Base-by-base conservation (phyloP, 768 basidiomycete genomes). In the Pulveroboletus ravenelii region DNA sequence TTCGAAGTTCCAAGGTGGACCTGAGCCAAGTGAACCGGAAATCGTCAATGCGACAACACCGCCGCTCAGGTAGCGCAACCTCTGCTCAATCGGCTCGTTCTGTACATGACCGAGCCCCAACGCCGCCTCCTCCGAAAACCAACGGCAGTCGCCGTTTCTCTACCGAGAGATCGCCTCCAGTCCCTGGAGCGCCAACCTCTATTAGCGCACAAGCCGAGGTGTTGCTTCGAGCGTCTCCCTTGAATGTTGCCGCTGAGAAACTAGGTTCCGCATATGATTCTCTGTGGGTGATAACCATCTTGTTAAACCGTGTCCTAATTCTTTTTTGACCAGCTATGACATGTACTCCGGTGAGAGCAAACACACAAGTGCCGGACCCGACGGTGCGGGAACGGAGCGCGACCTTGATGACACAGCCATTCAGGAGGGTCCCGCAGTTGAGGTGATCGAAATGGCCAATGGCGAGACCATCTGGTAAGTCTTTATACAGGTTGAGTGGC, bases 391-490 rank as follows among this genome's bases (percentile, higher is more conserved):
- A 45, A 55, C 43, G 34, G 62, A 51, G 31, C 59, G 23, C 18
- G 60, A 59, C 8, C 56, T 51, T 5, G 61, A 60, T 18, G 57
- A 61, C 13, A 42, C 67, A 64, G 53, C 68, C 60, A 36, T 65
- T 43, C 64, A 67, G 53, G 58, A 78, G 44, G 81, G 79, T 12
- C 79, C 84, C 42, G 89, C 84, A 5, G 71, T 92, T 29, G 87
- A 93, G 68, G 77, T 92, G 39, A 76, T 92, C 48, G 86, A 92
- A 62, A 71, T 90, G 60, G 86, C 87, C n/a, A 90, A 90, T 62
- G 90, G 90, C 20, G 84, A 91, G 64, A 89, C 87, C 8, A 83
- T 93, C 53, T 93, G 90, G 90, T 88, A 48, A 51, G 82, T 74
- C 41, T 40, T 50, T 10, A 5, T 54, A 32, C 43, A 34, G 35